phyloP scores from a whole-genome alignment of 306 rosid genomes.

The Dalbergia cultrata region DNA sequence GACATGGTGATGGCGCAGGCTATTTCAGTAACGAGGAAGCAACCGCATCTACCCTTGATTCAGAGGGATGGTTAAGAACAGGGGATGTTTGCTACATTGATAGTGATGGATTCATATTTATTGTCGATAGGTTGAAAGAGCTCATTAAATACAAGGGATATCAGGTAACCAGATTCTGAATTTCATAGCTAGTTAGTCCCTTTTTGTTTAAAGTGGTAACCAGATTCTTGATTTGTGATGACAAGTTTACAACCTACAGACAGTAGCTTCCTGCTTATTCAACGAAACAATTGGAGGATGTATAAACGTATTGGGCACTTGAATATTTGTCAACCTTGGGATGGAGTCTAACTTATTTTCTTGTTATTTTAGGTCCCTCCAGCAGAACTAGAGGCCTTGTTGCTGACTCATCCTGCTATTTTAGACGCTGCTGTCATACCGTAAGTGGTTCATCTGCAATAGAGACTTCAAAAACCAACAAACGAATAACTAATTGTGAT shows the following conservation, averaged over 20 bases:
- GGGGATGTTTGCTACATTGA: conserved; percentile 91
- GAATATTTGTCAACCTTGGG: conserved; percentile 1
- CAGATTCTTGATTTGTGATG: neutral
- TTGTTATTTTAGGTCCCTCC: conserved; percentile 75
- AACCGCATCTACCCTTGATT: conserved; percentile 72
- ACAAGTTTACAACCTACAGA: neutral
- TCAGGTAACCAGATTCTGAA: conserved; percentile 64
- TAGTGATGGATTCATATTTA: conserved; percentile 81
- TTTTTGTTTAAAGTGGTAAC: too few species aligned
- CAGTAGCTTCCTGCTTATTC: neutral
- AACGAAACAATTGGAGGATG: neutral
- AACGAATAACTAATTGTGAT: neutral
- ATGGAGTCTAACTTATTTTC: neutral
- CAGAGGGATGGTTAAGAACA: conserved; percentile 92
- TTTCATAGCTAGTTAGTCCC: neutral
- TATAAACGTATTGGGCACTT: neutral
- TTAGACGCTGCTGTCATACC: conserved; percentile 96
- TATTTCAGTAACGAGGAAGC: conserved; percentile 84
- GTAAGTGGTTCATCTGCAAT: conserved; percentile 52
- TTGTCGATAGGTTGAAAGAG: conserved; percentile 92
- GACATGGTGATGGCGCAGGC: conserved; percentile 56
- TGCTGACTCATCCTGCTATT: conserved; percentile 79
- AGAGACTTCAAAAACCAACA: too few species aligned
- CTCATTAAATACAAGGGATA: conserved; percentile 93
- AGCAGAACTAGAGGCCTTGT: conserved; percentile 90